These are phyloP conservation scores for Chrysosporium queenslandicum DNA, from an alignment of 2,329 filamentous ascomycete species.

Conservation along the genomic window DNA sequence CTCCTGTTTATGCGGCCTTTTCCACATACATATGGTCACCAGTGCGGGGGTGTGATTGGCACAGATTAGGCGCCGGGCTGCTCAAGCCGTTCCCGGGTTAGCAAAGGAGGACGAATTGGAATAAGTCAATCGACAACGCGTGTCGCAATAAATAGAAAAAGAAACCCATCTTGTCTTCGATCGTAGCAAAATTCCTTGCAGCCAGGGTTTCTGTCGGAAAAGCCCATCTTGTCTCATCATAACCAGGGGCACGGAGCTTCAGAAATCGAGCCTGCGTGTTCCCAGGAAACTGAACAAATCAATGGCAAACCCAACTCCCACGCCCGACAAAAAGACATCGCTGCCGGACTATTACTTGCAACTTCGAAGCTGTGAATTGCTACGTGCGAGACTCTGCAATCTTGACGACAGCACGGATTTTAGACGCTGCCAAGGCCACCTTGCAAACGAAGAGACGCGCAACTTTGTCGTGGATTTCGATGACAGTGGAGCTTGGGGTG, in stretches of 20 bases:
- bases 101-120: not conserved
- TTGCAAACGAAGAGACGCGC: conserved; percentile 25
- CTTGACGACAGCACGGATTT: conserved; percentile 32
- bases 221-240: no score
- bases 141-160: not conserved
- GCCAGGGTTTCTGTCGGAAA: no score
- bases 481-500: conserved; percentile 34
- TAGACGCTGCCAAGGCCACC: conserved; percentile 21
- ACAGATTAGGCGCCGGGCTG: conserved; percentile 2
- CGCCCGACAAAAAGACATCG: not conserved
- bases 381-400: conserved; percentile 25
- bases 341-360: conserved; percentile 15
- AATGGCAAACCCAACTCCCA: not conserved
- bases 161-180: not conserved
- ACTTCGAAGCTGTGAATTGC: conserved; percentile 1
- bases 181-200: not conserved
- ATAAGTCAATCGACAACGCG: not conserved
- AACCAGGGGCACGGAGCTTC: no score
- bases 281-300: not conserved
- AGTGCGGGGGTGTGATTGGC: not conserved
- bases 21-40: no score
- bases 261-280: no score
- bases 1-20: not conserved
- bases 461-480: conserved; percentile 40
- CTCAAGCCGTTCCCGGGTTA: not conserved